Evolutionary conservation across 2,329 filamentous ascomycete genomes (phyloP).

Genomic region (Fusarium globosum): DNA sequence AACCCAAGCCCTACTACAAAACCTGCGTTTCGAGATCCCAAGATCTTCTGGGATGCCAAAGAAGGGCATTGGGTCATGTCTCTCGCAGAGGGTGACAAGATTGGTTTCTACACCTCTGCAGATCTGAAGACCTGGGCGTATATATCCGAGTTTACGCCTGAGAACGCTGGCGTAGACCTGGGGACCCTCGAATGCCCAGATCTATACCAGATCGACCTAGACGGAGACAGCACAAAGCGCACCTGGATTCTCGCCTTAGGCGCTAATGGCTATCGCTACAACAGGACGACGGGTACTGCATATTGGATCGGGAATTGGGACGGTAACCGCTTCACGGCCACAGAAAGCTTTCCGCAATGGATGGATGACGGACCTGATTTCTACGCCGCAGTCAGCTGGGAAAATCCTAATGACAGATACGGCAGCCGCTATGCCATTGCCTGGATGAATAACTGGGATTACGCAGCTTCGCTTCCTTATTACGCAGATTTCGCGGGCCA

Average conservation of each 20-base stretch:
- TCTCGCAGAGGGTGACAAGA: neutral
- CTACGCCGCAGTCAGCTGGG: neutral
- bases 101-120: neutral
- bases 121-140: neutral
- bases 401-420: neutral
- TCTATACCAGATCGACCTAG: neutral
- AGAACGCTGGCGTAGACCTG: neutral
- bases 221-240: neutral
- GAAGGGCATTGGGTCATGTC: neutral
- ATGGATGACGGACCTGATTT: neutral
- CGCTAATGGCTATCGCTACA: neutral
- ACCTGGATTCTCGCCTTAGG: neutral
- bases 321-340: neutral
- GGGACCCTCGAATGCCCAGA: neutral
- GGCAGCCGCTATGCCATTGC: neutral
- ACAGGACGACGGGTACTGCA: neutral
- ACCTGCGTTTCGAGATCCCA: neutral
- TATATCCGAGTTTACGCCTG: neutral
- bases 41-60: neutral
- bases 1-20: neutral
- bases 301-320: neutral
- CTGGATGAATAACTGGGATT: neutral
- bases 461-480: neutral
- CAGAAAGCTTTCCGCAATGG: neutral
- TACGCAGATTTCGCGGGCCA: neutral